Percentiles rank a stretch among this genome's conserved stretches.
Conservation (phyloP, 1,139 yeast genomes). For the Saccharomyces hybrid region DNA sequence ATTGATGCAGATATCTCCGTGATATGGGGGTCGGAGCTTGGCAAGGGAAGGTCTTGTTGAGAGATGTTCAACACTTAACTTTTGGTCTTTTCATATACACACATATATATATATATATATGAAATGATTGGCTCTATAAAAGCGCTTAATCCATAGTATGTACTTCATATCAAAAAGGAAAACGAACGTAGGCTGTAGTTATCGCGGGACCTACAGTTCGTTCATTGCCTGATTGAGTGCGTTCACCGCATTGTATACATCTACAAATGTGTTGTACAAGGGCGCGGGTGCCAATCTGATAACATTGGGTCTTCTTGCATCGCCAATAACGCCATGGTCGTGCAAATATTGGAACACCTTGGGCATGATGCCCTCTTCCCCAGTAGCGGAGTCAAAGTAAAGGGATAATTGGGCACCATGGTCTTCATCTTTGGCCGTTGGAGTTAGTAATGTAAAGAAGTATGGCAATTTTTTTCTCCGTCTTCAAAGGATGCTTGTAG, state of each 20-base stretch:
- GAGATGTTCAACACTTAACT: too few species aligned
- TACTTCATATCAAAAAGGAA: background rate
- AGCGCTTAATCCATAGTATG: background rate
- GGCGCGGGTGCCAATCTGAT: slow-evolving; percentile 80
- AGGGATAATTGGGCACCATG: slow-evolving; percentile 82
- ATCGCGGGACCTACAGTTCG: background rate
- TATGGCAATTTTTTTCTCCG: slow-evolving; percentile 3
- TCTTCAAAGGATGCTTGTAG: slow-evolving; percentile 36
- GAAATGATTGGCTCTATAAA: background rate
- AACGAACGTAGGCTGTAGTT: background rate
- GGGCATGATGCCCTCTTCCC: slow-evolving; percentile 54
- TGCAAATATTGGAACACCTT: slow-evolving; percentile 44
- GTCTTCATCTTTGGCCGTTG: slow-evolving; percentile 40
- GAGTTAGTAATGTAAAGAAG: slow-evolving; percentile 64
- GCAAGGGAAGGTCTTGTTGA: background rate
- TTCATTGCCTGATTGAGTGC: slow-evolving; percentile 40
- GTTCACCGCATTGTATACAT: slow-evolving; percentile 45
- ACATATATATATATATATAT: background rate
- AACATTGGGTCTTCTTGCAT: slow-evolving; percentile 84
- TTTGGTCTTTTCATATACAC: background rate
- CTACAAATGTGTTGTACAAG: slow-evolving; percentile 67
- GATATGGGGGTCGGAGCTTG: background rate
- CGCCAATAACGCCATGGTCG: slow-evolving; percentile 62
- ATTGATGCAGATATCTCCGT: background rate
- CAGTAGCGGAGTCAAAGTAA: slow-evolving; percentile 47